Evolutionary conservation across 306 rosid species (phyloP).

Genomic region (Gleditsia sinensis): DNA sequence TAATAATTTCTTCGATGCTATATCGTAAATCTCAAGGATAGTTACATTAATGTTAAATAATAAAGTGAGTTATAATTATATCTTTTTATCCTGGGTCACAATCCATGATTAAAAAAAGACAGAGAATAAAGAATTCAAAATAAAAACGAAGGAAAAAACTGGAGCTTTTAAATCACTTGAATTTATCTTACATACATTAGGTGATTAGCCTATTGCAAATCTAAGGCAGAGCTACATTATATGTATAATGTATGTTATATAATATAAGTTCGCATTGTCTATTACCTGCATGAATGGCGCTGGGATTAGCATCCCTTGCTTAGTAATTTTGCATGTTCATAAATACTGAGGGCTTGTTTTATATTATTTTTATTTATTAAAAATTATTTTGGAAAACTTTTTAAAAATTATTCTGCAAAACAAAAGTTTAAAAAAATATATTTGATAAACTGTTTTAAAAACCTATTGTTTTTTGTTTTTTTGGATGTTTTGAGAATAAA

Average conservation of each 20-base stretch:
- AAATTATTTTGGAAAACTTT: no score
- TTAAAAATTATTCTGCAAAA: no score
- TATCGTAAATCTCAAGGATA: no score
- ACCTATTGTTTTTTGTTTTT: neutral
- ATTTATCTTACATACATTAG: neutral
- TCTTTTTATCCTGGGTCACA: no score
- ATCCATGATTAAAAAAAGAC: conserved; percentile 10
- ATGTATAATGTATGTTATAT: neutral
- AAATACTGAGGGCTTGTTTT: no score
- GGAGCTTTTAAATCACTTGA: conserved; percentile 1
- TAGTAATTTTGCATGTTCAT: conserved; percentile 15
- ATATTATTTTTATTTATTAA: no score
- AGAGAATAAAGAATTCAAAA: neutral
- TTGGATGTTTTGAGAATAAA: no score
- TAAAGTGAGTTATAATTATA: no score
- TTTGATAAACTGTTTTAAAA: no score
- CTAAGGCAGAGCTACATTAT: neutral
- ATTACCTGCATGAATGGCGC: conserved; percentile 9
- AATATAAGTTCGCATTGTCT: neutral
- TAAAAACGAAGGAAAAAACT: neutral
- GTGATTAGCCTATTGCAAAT: conserved; percentile 5
- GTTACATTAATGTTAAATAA: no score
- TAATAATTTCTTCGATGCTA: no score
- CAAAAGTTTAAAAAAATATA: no score
- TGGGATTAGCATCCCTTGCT: neutral